These are phyloP conservation scores for Podila horticola DNA, from an alignment of 192 early-diverging fungal species.

Conservation along the genomic window DNA sequence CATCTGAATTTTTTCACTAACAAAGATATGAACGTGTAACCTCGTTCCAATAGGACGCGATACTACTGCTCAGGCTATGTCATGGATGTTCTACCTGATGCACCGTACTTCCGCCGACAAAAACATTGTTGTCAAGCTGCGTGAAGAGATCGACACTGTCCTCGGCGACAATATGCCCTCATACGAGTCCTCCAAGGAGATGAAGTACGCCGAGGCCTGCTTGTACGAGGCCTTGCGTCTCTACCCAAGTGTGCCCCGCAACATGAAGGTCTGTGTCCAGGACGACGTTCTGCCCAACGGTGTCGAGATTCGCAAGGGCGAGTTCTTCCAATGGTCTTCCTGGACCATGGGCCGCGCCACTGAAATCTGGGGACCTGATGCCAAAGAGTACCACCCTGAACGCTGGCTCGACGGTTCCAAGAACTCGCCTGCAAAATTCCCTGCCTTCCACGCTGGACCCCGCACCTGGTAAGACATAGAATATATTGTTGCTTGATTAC, in stretches of 20 bases:
- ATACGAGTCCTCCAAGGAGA: slow-evolving; percentile 32
- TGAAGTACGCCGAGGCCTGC: slow-evolving; percentile 51
- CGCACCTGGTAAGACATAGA: slow-evolving; percentile 34
- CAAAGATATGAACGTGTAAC: background rate
- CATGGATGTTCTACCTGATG: slow-evolving; percentile 63
- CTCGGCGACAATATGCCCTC: background rate
- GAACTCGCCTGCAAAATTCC: slow-evolving; percentile 53
- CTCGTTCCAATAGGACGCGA: slow-evolving; percentile 51
- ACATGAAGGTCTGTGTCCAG: slow-evolving; percentile 58
- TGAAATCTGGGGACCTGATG: slow-evolving; percentile 59
- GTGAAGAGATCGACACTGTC: slow-evolving; percentile 43
- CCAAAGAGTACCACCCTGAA: slow-evolving; percentile 54
- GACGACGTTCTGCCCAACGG: slow-evolving; percentile 63
- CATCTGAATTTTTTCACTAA: too few relatives aligned
- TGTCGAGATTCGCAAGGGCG: slow-evolving; percentile 57
- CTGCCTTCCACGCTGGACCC: slow-evolving; percentile 68
- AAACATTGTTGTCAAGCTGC: slow-evolving; percentile 25
- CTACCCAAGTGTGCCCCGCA: slow-evolving; percentile 58
- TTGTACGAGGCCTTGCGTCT: slow-evolving; percentile 62
- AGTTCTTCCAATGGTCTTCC: slow-evolving; percentile 55
- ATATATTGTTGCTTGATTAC: too few relatives aligned
- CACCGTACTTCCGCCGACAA: slow-evolving; percentile 44
- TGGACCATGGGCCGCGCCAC: slow-evolving; percentile 49
- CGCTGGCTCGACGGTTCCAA: slow-evolving; percentile 57
- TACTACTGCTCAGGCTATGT: slow-evolving; percentile 64